Base-by-base conservation (phyloP, 805 yeast genomes). In the Yamadazyma ubonensis region DNA sequence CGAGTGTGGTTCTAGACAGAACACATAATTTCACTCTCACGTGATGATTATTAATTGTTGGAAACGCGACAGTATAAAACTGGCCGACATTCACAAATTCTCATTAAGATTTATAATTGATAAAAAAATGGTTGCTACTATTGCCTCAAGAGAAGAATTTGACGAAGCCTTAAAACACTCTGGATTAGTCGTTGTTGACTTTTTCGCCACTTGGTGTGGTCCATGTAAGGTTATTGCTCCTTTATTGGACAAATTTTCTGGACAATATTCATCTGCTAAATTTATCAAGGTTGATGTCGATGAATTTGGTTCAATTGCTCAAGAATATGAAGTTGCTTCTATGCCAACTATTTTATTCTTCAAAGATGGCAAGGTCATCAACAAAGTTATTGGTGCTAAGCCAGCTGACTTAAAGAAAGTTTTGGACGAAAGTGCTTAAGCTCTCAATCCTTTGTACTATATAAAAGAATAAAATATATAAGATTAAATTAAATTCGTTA, bases 161-260 rank as follows among this genome's bases (percentile, higher is more conserved):
- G 69, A 77, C 39, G 70, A 73, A 44, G 83, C 81, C 50, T 76
- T 83, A 57, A 53, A 65, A 43, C 73, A 72, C 56, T 78, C 77
- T 51, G 86, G 84, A 54, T 74, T 88, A 59, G 90, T 88, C 53
- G 90, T 93, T 53, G 87, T 93, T 53, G 98, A 93, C 73, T 93
- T 91, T 74, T 90, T 79, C 61, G 98, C 98, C 55, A 81, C 90
- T 46, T 93, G 98, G 97, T 91, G 99, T 70, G 97, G 97, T 54
- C 98, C 99, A 47, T 91, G 99, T 76, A 93, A 91, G 78, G 86
- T 86, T 81, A 84, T 93, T 68, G 90, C 96, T 41, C 99, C 99
- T 54, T 71, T 87, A 71, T 71, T 91, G 54, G 96, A 90, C 60
- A 83, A 84, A 65, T 83, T 90, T 58, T 71, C 89, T 30, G 63